These are phyloP conservation scores for Quercus rubra DNA, from an alignment of 306 rosid species.

Conservation along the genomic window DNA sequence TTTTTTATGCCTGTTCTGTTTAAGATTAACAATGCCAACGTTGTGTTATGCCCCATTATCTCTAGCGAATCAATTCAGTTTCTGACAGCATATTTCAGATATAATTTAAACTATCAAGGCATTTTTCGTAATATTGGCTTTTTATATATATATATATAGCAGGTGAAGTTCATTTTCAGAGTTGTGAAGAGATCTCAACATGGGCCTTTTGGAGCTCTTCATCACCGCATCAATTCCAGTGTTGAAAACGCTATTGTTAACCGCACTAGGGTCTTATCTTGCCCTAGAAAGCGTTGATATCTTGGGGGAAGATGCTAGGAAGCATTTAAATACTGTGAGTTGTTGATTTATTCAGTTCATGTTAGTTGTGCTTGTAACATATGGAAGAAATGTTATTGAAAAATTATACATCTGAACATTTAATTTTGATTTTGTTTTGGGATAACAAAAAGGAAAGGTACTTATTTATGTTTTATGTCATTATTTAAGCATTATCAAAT, in stretches of 20 bases:
- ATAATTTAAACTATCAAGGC: neutral
- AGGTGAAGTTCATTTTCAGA: neutral
- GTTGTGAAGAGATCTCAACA: neutral
- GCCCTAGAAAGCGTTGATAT: conserved; percentile 45
- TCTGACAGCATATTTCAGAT: neutral
- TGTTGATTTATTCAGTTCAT: neutral
- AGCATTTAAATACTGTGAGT: conserved; percentile 44
- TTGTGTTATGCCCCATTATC: neutral
- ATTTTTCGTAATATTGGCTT: neutral
- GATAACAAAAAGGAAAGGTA: too few species aligned
- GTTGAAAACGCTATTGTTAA: conserved; percentile 48
- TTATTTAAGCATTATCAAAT: neutral
- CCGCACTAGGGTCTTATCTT: conserved; percentile 50
- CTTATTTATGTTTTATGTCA: neutral
- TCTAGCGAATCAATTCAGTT: neutral
- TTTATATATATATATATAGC: neutral
- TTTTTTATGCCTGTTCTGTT: neutral
- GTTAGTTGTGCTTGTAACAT: neutral
- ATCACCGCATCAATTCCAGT: conserved; percentile 53
- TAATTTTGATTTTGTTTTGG: neutral
- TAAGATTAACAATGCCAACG: neutral
- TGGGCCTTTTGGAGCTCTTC: conserved; percentile 47
- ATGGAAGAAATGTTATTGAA: neutral
- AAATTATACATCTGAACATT: neutral
- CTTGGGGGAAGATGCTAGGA: conserved; percentile 42